Base-by-base conservation (phyloP, 257 asterid genomes). In the Marsdenia floribunda region DNA sequence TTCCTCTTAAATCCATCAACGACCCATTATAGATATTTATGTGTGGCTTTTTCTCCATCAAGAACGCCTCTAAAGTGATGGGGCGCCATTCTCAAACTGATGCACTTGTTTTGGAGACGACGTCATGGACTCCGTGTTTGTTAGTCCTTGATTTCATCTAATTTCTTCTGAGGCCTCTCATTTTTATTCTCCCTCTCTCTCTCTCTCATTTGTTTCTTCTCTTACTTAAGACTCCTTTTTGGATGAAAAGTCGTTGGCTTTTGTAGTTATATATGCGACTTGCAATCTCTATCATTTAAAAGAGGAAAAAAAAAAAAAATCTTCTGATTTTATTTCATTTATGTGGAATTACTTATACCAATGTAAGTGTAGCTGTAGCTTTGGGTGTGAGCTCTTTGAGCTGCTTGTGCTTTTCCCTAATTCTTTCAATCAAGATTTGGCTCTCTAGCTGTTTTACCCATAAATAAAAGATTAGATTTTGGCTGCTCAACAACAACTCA, bases 71-170 rank as follows among this genome's bases (percentile, higher is more conserved):
- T 63, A 46, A 50, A 74, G 22, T 50, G 10, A 0, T 26, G 16
- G 42, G 55, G 33, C 46, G 67, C 74, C 70, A 50, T 52, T 24
- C 33, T 53, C 33, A 33, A 60, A 44, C 60, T 59, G 72, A 49
- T 67, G 47, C 72, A 37, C 3, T 70, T 70, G 19, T 57, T 26
- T 42, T 40, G 60, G 72, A 68, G 72, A 66, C 50, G 46, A 47
- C 58, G 44, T 57, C 29, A 76, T 75, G 68, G n/a, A 35, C 71
- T 42, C 44, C 33, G 5, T 46, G 44, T 74, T 65, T 46, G 74
- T 61, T 46, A 67, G 75, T 73, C 77, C 80, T 42, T 75, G 77
- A 53, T 71, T n/a, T n/a, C n/a, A n/a, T n/a, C n/a, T n/a, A n/a
- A n/a, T n/a, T n/a, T n/a, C n/a, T n/a, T n/a, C n/a, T 47, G 5